Evolutionary conservation across 768 basidiomycete species (phyloP), one percentile per base, ranked within the genome.

Genomic region (Porphyrellus cyaneotinctus): DNA sequence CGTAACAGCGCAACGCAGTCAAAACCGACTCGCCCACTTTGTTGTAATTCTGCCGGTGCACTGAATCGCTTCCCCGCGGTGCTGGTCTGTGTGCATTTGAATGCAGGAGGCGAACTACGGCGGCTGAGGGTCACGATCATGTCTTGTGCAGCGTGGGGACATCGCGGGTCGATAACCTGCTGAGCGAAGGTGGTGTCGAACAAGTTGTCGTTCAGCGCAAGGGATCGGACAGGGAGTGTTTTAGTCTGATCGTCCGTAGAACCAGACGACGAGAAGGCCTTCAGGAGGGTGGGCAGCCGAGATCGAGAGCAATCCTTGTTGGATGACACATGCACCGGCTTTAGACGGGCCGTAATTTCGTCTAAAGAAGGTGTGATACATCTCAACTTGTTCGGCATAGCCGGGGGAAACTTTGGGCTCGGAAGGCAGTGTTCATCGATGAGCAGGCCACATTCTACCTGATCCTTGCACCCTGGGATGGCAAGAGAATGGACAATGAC

Each of bases 281-380:
- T 44, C 52, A 70, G 59, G 65, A 74, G 74, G 26, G 64, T 62
- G 23, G 73, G 72, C 33, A 74, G 61, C 44, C 70, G 72, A 31
- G 53, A 57, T 59, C 20, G 57, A 58, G 56, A 57, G 20, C 15
- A 24, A 26, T 31, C 54, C 58, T 51, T 60, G 58, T 67, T 62
- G 58, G 51, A 48, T 54, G 57, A 36, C 49, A 36, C 43, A 28
- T 46, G 39, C 10, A 53, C 54, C 53, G 50, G 68, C 63, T 54
- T 72, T 59, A 88, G 60, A 56, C 77, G 85, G 37, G 87, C 83
- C 30, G 82, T 80, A 53, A 90, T 89, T 62, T 90, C 83, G 58
- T 87, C 87, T 54, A 91, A 79, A 23, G 88, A 89, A 20, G 88
- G 88, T 33, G 83, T 63, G 38, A 64, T 58, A 54, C 68, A 70